Conservation (phyloP, 768 basidiomycete genomes). For the Melanogaster broomeanus region DNA sequence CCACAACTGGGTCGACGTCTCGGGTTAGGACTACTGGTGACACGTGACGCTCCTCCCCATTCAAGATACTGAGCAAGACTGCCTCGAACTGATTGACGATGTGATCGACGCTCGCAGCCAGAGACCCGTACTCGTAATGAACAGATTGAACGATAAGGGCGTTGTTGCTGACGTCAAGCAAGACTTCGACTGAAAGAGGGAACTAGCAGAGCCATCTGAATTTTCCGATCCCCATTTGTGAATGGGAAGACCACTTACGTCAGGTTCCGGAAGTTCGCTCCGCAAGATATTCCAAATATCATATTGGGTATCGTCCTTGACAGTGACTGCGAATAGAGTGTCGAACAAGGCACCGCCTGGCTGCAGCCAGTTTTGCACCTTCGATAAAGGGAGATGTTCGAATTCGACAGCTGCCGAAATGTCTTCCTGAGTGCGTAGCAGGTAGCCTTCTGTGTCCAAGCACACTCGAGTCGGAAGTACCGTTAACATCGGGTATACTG, state of each 20-base stretch:
- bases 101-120: slow-evolving; percentile 13
- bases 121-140: slow-evolving; percentile 19
- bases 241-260: slow-evolving; percentile 19
- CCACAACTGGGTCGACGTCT: background rate
- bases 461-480: slow-evolving; percentile 30
- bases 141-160: slow-evolving; percentile 21
- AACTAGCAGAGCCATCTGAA: slow-evolving; percentile 15
- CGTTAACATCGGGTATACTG: slow-evolving; percentile 27
- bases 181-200: slow-evolving; percentile 24
- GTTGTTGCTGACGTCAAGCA: slow-evolving; percentile 22
- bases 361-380: slow-evolving; percentile 32
- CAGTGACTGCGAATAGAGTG: slow-evolving; percentile 32
- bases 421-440: slow-evolving; percentile 26
- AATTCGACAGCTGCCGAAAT: slow-evolving; percentile 29
- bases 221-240: background rate
- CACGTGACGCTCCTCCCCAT: slow-evolving; percentile 4
- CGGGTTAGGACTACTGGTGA: background rate
- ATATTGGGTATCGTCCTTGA: slow-evolving; percentile 21
- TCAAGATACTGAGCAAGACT: slow-evolving; percentile 18
- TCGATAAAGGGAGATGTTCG: slow-evolving; percentile 32
- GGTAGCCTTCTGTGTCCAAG: slow-evolving; percentile 10
- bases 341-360: slow-evolving; percentile 27
- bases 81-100: slow-evolving; percentile 27
- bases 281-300: slow-evolving; percentile 24
- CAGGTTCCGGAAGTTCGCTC: slow-evolving; percentile 33